Percentiles rank a stretch among this genome's conserved stretches.
These are phyloP conservation scores for Pichia paraexigua DNA, from an alignment of 805 yeast species.

Conservation along the genomic window DNA sequence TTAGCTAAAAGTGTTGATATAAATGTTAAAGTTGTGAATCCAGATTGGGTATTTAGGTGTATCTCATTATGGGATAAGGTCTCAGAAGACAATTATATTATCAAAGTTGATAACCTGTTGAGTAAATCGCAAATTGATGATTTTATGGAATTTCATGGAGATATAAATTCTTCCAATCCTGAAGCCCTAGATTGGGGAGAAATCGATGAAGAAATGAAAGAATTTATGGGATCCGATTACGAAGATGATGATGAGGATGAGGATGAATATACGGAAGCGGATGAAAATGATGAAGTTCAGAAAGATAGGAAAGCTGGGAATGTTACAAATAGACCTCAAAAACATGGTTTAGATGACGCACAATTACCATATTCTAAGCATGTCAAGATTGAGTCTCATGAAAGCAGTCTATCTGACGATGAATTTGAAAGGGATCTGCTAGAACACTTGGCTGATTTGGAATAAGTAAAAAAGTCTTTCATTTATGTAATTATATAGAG, in stretches of 20 bases:
- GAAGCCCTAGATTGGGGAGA: slow-evolving; percentile 44
- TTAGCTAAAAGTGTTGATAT: slow-evolving; percentile 61
- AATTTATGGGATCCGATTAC: slow-evolving; percentile 40
- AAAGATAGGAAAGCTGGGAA: slow-evolving; percentile 19
- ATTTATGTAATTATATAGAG: neutral
- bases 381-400: slow-evolving; percentile 15
- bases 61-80: slow-evolving; percentile 69
- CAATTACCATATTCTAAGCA: slow-evolving; percentile 27
- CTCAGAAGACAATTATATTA: slow-evolving; percentile 50
- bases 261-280: too few species aligned
- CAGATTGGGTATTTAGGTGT: slow-evolving; percentile 89
- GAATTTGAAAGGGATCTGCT: slow-evolving; percentile 43
- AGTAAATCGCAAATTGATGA: slow-evolving; percentile 39
- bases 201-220: slow-evolving; percentile 49
- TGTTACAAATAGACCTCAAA: neutral
- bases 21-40: slow-evolving; percentile 67
- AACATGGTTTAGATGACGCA: neutral
- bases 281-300: slow-evolving; percentile 7
- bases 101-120: slow-evolving; percentile 42
- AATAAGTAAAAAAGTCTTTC: slow-evolving; percentile 17
- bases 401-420: slow-evolving; percentile 23
- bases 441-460: slow-evolving; percentile 42
- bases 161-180: slow-evolving; percentile 32
- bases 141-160: slow-evolving; percentile 31
- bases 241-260: slow-evolving; percentile 30